These are phyloP conservation scores for Dianthus caryophyllus DNA, from an alignment of 148 eudicot species.

Conservation along the genomic window DNA sequence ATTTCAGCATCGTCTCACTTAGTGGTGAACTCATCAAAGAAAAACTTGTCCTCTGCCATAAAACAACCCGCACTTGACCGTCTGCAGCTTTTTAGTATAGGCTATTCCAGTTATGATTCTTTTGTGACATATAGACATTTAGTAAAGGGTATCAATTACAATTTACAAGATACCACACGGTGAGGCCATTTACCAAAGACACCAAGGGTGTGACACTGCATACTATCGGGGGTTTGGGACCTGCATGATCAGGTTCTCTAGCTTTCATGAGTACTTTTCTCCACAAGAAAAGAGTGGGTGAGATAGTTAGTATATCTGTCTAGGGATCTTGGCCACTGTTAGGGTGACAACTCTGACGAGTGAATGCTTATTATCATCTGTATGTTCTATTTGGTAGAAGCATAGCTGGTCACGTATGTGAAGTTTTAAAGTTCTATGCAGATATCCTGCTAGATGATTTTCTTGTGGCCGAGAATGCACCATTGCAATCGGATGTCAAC, in stretches of 20 bases:
- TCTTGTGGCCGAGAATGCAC: slow-evolving; percentile 72
- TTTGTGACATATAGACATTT: no score
- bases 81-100: neutral
- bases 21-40: neutral
- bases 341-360: no score
- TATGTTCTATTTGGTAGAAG: neutral
- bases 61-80: neutral
- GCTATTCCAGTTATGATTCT: neutral
- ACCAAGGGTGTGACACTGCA: neutral
- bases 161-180: neutral
- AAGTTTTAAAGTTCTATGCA: slow-evolving; percentile 33
- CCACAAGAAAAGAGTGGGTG: neutral
- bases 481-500: slow-evolving; percentile 48
- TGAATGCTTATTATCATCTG: no score
- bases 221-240: neutral
- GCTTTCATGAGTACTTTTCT: neutral
- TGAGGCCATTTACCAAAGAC: neutral
- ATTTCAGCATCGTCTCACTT: neutral
- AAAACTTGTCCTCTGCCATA: neutral
- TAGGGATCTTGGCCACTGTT: no score
- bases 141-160: neutral
- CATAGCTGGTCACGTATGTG: neutral
- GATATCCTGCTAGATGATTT: slow-evolving; percentile 75
- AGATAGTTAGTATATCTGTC: neutral
- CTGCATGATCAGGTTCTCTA: neutral